Evolutionary conservation across 306 rosid species (phyloP).

Genomic region (Sophora flavescens): DNA sequence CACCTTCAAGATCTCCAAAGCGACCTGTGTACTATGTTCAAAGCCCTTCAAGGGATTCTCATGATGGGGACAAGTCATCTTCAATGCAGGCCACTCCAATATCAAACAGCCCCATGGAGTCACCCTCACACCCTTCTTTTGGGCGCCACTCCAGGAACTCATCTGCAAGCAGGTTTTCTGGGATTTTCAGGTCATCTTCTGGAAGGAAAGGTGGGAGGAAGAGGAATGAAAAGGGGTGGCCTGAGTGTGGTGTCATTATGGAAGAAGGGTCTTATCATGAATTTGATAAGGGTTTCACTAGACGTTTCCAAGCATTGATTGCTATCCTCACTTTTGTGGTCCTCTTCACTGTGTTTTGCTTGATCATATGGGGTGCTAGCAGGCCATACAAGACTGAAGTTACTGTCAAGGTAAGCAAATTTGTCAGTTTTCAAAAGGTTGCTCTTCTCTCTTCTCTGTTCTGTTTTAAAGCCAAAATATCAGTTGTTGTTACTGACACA

Average conservation of each 20-base stretch:
- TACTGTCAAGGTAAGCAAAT: constrained; percentile 65
- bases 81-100: constrained; percentile 90
- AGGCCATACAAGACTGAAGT: constrained; percentile 77
- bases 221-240: constrained; percentile 95
- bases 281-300: constrained; percentile 59
- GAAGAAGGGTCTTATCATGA: constrained; percentile 93
- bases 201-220: constrained; percentile 77
- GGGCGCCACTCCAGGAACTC: constrained; percentile 97
- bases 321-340: constrained; percentile 70
- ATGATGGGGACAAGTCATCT: constrained; percentile 93
- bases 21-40: constrained; percentile 81
- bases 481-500: neutral
- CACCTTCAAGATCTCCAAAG: constrained; percentile 96
- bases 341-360: constrained; percentile 78
- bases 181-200: constrained; percentile 89
- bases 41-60: constrained; percentile 94
- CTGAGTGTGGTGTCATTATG: constrained; percentile 91
- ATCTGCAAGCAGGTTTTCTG: constrained; percentile 83
- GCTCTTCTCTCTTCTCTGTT: neutral
- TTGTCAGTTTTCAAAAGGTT: neutral
- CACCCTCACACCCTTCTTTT: constrained; percentile 93
- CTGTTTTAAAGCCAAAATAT: neutral
- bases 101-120: constrained; percentile 93
- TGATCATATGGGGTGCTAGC: constrained; percentile 96
- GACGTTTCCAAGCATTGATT: constrained; percentile 71